These are phyloP conservation scores for Angomonas desouzai DNA, from an alignment of 208 protist genomes.

Conservation along the genomic window DNA sequence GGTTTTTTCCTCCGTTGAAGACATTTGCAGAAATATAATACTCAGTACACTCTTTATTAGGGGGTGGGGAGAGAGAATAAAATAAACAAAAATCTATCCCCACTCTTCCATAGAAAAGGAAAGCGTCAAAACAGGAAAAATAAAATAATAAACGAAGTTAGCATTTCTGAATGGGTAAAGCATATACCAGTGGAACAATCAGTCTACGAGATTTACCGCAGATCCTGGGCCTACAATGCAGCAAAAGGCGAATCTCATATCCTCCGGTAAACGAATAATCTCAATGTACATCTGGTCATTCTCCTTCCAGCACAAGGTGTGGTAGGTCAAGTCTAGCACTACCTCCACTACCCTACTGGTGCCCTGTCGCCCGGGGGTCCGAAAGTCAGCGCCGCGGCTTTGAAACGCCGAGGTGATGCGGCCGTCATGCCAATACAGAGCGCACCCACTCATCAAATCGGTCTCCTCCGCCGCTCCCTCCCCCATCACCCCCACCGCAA, in stretches of 20 bases:
- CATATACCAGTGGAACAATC: too few relatives aligned
- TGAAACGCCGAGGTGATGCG: conserved; percentile 42
- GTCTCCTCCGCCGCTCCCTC: conserved; percentile 7
- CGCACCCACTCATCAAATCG: conserved; percentile 16
- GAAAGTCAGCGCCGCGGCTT: conserved; percentile 5
- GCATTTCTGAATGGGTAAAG: too few relatives aligned
- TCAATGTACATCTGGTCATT: conserved; percentile 38
- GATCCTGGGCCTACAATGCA: conserved; percentile 37
- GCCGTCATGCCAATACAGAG: conserved; percentile 72
- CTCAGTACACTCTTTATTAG: too few relatives aligned
- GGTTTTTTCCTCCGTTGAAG: neutral
- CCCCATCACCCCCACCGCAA: conserved; percentile 43
- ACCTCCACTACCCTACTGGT: conserved; percentile 38
- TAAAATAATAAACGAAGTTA: too few relatives aligned
- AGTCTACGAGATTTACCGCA: conserved; percentile 46
- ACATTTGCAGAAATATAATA: too few relatives aligned
- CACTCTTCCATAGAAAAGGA: too few relatives aligned
- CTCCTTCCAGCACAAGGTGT: conserved; percentile 48
- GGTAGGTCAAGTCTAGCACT: conserved; percentile 47
- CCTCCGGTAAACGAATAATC: conserved; percentile 46
- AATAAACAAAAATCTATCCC: conserved; percentile 2
- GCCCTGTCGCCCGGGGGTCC: conserved; percentile 28
- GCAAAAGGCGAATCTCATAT: conserved; percentile 42
- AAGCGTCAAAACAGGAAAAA: too few relatives aligned
- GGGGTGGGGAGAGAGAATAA: too few relatives aligned